Conservation (phyloP, 116 monocot genomes). For the Dioscorea cayenensis region DNA sequence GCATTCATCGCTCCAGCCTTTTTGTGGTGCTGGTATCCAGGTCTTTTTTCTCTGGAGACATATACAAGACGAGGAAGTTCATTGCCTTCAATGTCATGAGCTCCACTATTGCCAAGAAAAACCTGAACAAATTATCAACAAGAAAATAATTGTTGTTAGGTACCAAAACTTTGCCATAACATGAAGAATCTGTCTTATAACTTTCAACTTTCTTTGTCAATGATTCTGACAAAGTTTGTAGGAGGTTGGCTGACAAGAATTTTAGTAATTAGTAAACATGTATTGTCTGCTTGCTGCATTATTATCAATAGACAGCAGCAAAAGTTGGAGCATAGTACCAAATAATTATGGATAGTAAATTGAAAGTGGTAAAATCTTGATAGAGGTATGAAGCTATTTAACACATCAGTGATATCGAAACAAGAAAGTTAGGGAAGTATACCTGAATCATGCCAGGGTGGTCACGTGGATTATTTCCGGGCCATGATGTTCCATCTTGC, state of each 20-base stretch:
- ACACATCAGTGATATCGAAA: not conserved
- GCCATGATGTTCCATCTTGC: slow-evolving; percentile 99
- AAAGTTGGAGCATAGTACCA: too few species aligned
- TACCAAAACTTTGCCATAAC: too few species aligned
- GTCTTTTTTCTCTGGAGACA: slow-evolving; percentile 98
- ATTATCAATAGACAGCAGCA: too few species aligned
- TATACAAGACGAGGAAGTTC: slow-evolving; percentile 97
- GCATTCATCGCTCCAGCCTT: slow-evolving; percentile 99
- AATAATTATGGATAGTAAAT: too few species aligned
- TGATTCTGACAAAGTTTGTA: not conserved
- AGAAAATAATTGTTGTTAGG: not conserved
- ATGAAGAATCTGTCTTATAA: too few species aligned
- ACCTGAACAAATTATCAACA: slow-evolving; percentile 34
- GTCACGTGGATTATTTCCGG: slow-evolving; percentile 92
- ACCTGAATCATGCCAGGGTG: slow-evolving; percentile 99
- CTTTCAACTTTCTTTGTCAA: too few species aligned
- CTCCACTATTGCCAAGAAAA: slow-evolving; percentile 91
- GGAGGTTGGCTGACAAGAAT: not conserved
- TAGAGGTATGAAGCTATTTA: too few species aligned
- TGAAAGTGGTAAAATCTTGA: too few species aligned
- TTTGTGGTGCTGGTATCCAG: slow-evolving; percentile 97
- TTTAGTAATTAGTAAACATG: not conserved
- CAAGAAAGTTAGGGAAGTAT: not conserved
- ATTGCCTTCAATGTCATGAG: slow-evolving; percentile 84
- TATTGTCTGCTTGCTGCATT: not conserved